Base-by-base conservation (phyloP, 768 basidiomycete species). In the Boletus eberwhitei region DNA sequence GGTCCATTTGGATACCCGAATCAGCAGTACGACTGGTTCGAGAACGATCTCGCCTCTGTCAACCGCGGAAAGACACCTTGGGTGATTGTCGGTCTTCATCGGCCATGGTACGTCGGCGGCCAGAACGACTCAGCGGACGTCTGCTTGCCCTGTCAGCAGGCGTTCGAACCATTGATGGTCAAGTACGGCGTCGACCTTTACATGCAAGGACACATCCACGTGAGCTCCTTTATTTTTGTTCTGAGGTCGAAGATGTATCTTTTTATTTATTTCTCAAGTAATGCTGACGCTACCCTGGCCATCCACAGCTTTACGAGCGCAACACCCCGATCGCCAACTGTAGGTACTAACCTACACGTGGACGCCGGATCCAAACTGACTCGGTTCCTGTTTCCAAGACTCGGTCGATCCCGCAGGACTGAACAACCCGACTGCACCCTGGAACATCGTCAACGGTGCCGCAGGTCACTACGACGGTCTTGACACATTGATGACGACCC, bases 171-270 rank as follows among this genome's bases (percentile, higher is more conserved):
- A 24, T 29, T 68, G 57, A 66, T 68, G 58, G n/a, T 69, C 43
- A 68, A 67, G 57, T 68, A 68, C n/a, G 67, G 60, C 34, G 64
- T 68, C 24, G 64, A 66, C 32, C 53, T 64, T 17, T 69, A 68
- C 48, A 62, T 68, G 66, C 64, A 69, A 29, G 66, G 67, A 39
- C 66, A 68, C 21, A 9, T 62, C 8, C 66, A 67, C 36, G 64
- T 68, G 41, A 34, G 31, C 12, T 32, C 8, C 31, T 12, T 12
- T 26, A 17, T 26, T 8, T 16, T 17, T 26, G n/a, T 16, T 8
- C 13, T 13, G 31, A 8, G 31, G 31, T 32, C 31, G 31, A 32
- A 32, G 3, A 32, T 12, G 31, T 32, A 11, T 29, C 29, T 8
- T 29, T 29, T 29, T 29, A 26, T 26, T 26, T 26, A 26, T 26